Percentiles rank a stretch among this genome's conserved stretches.
These are phyloP conservation scores for Drosera capensis DNA, from an alignment of 148 eudicot genomes.

Conservation along the genomic window DNA sequence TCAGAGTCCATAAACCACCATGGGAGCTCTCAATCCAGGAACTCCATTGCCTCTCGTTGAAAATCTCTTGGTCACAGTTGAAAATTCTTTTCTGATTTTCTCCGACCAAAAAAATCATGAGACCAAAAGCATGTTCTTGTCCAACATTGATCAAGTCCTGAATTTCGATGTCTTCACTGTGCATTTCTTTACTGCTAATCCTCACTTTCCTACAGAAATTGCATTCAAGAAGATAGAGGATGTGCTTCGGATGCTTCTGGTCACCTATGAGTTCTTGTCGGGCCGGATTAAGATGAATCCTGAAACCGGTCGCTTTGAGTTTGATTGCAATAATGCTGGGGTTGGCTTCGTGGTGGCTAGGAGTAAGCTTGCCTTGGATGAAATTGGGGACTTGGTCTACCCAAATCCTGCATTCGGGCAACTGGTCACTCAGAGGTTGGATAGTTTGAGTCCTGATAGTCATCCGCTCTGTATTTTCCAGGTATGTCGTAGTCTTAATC, in stretches of 20 bases:
- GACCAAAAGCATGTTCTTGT: slow-evolving; percentile 39
- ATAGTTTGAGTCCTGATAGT: slow-evolving; percentile 17
- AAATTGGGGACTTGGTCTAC: slow-evolving; percentile 79
- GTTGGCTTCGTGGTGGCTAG: slow-evolving; percentile 58
- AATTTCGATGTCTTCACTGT: slow-evolving; percentile 72
- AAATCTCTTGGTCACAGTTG: slow-evolving; percentile 44
- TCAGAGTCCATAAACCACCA: not conserved
- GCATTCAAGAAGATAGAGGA: slow-evolving; percentile 20
- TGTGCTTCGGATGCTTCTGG: slow-evolving; percentile 32
- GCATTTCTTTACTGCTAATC: slow-evolving; percentile 51
- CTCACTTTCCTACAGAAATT: slow-evolving; percentile 34
- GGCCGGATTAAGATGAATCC: slow-evolving; percentile 49
- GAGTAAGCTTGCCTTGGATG: slow-evolving; percentile 35
- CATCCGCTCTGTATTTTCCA: slow-evolving; percentile 69
- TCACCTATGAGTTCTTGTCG: slow-evolving; percentile 43
- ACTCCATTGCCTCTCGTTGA: slow-evolving; percentile 19
- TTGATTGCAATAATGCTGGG: slow-evolving; percentile 53
- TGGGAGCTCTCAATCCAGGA: slow-evolving; percentile 23
- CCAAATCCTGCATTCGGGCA: slow-evolving; percentile 79
- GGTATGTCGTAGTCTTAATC: too few relatives aligned
- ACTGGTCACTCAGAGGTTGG: slow-evolving; percentile 34
- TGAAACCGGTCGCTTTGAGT: slow-evolving; percentile 41
- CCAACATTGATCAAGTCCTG: slow-evolving; percentile 80
- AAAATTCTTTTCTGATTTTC: slow-evolving; percentile 28
- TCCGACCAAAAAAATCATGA: slow-evolving; percentile 34